Base-by-base conservation (phyloP, 495 filamentous ascomycete genomes). In the Annulohypoxylon maeteangense region DNA sequence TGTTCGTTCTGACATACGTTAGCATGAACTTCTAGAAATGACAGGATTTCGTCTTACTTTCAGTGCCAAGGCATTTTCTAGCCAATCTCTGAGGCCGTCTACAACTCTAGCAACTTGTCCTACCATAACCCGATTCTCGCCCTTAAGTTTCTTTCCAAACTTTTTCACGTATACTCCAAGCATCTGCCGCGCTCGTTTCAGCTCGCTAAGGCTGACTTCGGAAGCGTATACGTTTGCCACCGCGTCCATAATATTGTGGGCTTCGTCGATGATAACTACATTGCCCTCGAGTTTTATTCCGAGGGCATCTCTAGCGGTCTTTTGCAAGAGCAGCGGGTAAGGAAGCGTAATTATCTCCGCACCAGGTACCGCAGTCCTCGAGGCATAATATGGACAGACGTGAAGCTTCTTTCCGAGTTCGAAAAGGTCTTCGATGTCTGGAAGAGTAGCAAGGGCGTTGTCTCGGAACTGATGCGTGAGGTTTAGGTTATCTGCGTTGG, bases 171-270 rank as follows among this genome's bases (percentile, higher is more conserved):
- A 99, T 7, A 89, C 85, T 0, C 88, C 88, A 25, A 99, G 83
- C 76, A 96, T 91, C 25, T 86, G 83, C 66, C 92, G 85, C 12
- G 92, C 90, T 25, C 82, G 85, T 61, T 89, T 85, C 16, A 98
- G 79, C 68, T 98, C 94, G 22, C 75, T 77, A 4, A 95, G 82
- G 8, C 89, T 88, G 25, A 98, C 85, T 40, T 90, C 87, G 4
- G 92, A 87, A 1, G 95, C 96, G 75, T 98, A 88, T 56, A 97
- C 95, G 22, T 88, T 90, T 1, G 92, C 87, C 47, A 99, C 94
- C 1, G 95, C 92, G 78, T 97, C 94, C 89, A 98, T 98, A 31
- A 99, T 86, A 76, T 99, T 99, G 76, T 99, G 95, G 0, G 96
- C 95, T 81, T 99, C 95, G 74, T 99, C 95, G 68, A 99, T 92